A percentile compares a stretch with the other conserved stretches of the same genome.
Conservation (phyloP, 176 grass and related monocot species). For the Sorghum bicolor region Sorghum_bicolor_NCBIv3 NC_012875.2:45589501-45590000, state of each 20-base stretch:
- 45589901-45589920: constrained; percentile 34
- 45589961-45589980: not conserved
- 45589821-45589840: not conserved
- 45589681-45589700: not conserved
- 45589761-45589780: constrained; percentile 16
- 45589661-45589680: not conserved
- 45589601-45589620: not conserved
- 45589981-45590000: not conserved
- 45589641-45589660: not conserved
- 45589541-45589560: not conserved
- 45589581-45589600: not conserved
- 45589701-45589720: not conserved
- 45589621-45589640: not conserved
- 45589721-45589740: not conserved
- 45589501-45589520: not conserved
- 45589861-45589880: constrained; percentile 34
- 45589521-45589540: not conserved
- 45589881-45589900: constrained; percentile 24
- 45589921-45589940: constrained; percentile 13
- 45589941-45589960: constrained; percentile 4
- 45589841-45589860: not conserved
- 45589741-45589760: constrained; percentile 4
- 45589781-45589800: not conserved
- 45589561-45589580: not conserved
- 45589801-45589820: constrained; percentile 22